Evolutionary conservation across 345 rosid genomes (phyloP).

Genomic region (Draba incana): DNA sequence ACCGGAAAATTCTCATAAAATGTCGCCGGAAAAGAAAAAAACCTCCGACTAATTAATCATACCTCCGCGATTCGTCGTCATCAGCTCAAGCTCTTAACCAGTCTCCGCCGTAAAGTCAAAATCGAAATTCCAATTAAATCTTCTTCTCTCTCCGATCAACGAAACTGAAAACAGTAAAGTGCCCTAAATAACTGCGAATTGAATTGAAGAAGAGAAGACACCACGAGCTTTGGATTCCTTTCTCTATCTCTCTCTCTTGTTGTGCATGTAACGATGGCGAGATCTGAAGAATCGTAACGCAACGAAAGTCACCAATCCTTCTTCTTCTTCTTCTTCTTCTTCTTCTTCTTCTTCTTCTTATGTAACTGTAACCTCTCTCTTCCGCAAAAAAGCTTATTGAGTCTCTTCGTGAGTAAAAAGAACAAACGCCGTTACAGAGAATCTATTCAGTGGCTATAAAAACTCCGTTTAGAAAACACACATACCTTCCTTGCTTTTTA

Average conservation of each 20-base stretch:
- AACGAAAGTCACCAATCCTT: constrained; percentile 35
- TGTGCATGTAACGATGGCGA: constrained; percentile 26
- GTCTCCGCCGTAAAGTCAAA: constrained; percentile 22
- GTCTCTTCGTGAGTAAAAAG: constrained; percentile 31
- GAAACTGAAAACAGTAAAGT: constrained; percentile 5
- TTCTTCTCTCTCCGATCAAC: neutral
- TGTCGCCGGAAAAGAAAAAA: constrained; percentile 25
- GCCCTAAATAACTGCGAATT: constrained; percentile 23
- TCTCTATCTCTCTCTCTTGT: constrained; percentile 10
- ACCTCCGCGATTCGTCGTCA: constrained; percentile 61
- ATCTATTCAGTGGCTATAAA: constrained; percentile 11
- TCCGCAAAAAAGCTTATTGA: constrained; percentile 14
- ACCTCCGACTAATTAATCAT: constrained; percentile 34
- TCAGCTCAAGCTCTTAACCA: constrained; percentile 37
- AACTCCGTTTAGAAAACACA: constrained; percentile 1
- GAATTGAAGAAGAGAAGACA: neutral
- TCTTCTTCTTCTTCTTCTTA: too few relatives aligned
- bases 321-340: too few relatives aligned
- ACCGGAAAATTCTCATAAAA: constrained; percentile 12
- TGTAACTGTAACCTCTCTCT: constrained; percentile 37
- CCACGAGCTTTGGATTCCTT: constrained; percentile 34
- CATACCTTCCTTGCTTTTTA: constrained; percentile 33
- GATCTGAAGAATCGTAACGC: constrained; percentile 52
- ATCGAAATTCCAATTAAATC: neutral
- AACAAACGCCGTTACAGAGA: constrained; percentile 25